These are phyloP conservation scores for Neurospora sp. DNA, from an alignment of 495 filamentous ascomycete species.

Conservation along the genomic window DNA sequence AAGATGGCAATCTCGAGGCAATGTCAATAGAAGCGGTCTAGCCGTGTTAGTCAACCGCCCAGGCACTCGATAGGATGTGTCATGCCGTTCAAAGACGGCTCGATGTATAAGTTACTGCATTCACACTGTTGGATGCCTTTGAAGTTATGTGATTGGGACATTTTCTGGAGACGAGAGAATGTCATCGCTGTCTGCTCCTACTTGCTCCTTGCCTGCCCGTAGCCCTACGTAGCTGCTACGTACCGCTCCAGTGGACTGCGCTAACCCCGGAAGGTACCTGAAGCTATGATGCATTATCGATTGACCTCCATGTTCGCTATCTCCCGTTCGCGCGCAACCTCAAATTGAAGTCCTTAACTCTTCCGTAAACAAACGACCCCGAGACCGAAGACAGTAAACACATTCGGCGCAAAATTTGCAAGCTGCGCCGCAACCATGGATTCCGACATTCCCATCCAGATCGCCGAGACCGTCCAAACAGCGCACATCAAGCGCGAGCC, in stretches of 20 bases:
- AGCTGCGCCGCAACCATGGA: constrained; percentile 16
- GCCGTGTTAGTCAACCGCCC: not conserved
- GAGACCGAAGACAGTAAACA: not conserved
- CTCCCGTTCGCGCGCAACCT: not conserved
- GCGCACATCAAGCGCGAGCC: constrained; percentile 63
- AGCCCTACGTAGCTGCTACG: not conserved
- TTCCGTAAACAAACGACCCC: not conserved
- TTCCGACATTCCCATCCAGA: constrained; percentile 42
- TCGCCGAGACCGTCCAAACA: constrained; percentile 69
- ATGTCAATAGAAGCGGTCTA: not conserved
- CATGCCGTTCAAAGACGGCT: not conserved
- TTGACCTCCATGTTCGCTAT: not conserved
- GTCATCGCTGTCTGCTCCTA: not conserved
- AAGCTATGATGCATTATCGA: not conserved
- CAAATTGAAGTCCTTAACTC: not conserved
- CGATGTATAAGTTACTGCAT: not conserved
- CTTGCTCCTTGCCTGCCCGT: not conserved
- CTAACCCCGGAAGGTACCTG: not conserved
- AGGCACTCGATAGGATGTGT: not conserved
- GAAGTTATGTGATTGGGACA: not conserved
- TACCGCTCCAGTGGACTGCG: not conserved
- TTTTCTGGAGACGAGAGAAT: not conserved
- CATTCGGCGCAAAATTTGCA: not conserved
- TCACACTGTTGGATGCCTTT: not conserved
- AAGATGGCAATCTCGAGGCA: not conserved